A percentile compares a stretch with the other conserved stretches of the same genome.
Conservation (phyloP, 192 early-diverging fungal genomes). For the Rhizophagus sp. region DNA sequence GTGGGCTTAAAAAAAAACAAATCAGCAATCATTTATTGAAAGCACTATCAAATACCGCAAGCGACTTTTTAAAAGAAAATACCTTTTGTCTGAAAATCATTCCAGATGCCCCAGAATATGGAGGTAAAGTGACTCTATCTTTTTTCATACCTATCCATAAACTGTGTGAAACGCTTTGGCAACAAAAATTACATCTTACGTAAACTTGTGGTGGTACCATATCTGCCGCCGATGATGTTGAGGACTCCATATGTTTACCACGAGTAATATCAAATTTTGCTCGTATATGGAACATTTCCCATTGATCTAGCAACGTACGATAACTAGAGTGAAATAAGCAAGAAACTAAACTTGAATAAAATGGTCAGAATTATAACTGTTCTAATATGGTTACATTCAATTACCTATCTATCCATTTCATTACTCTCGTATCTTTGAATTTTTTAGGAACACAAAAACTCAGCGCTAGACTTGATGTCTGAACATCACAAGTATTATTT, state of each 20-base stretch:
- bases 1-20: conserved; percentile 43
- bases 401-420: conserved; percentile 76
- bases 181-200: conserved; percentile 87
- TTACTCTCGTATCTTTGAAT: conserved; percentile 59
- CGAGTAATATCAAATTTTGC: conserved; percentile 90
- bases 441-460: conserved; percentile 61
- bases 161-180: conserved; percentile 62
- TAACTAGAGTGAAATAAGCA: conserved; percentile 55
- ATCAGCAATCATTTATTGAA: background rate
- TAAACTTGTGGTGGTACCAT: conserved; percentile 76
- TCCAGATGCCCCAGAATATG: conserved; percentile 27
- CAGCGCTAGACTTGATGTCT: conserved; percentile 78
- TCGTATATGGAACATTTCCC: conserved; percentile 83
- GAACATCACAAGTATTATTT: conserved; percentile 86
- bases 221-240: conserved; percentile 49
- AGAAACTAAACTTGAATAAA: background rate
- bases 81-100: conserved; percentile 41
- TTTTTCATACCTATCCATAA: conserved; percentile 35
- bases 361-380: background rate
- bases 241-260: conserved; percentile 60
- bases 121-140: conserved; percentile 19
- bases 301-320: conserved; percentile 81
- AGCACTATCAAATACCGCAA: background rate
- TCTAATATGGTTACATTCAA: background rate
- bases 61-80: background rate